Evolutionary conservation across 768 basidiomycete genomes (phyloP), one percentile per base, ranked within the genome.

Genomic region (Sporobolomyces pararoseus): DNA sequence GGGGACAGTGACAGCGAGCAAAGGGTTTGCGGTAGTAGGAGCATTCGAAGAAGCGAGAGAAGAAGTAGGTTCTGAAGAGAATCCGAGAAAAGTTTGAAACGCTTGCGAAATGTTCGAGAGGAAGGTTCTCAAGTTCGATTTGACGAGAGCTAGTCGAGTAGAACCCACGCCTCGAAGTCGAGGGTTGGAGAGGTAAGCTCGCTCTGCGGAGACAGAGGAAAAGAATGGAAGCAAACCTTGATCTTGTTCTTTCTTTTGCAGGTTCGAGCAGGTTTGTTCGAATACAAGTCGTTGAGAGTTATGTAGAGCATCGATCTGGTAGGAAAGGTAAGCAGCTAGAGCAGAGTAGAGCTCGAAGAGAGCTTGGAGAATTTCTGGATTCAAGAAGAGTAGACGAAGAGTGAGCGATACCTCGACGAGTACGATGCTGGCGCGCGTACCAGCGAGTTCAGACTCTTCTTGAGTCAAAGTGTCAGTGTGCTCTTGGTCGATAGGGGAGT

Each of bases 61-160:
- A 25, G 32, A 2, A 37, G 50, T 2, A 4, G 25, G 23, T 25
- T 0, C 2, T 14, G 14, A 1, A 19, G 39, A 16, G 47, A 1
- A 1, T 16, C n/a, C 57, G 35, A 59, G 34, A 4, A 59, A 32
- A 9, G 34, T 5, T 13, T 25, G 14, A 23, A 50, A 13, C 0
- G 46, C 57, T 2, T 27, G 29, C 2, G 34, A 14, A 34, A 63
- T 50, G 5, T 23, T 14, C 27, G 21, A 27, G 62, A 63, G 62
- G 62, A 63, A 63, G 5, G 32, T 3, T 14, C 39, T 14, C n/a
- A 63, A 49, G 49, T 35, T 63, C 7, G 31, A n/a, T 37, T 53
- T 53, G 10, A 27, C 2, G 12, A 25, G 23, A 32, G 51, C 31
- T 60, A 53, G 51, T 14, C 16, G 27, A 10, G 35, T 27, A 23